Evolutionary conservation across 352 stramenopile species (phyloP), one percentile per base, ranked within the genome.

Genomic region (Phytopythium kandeliae): DNA sequence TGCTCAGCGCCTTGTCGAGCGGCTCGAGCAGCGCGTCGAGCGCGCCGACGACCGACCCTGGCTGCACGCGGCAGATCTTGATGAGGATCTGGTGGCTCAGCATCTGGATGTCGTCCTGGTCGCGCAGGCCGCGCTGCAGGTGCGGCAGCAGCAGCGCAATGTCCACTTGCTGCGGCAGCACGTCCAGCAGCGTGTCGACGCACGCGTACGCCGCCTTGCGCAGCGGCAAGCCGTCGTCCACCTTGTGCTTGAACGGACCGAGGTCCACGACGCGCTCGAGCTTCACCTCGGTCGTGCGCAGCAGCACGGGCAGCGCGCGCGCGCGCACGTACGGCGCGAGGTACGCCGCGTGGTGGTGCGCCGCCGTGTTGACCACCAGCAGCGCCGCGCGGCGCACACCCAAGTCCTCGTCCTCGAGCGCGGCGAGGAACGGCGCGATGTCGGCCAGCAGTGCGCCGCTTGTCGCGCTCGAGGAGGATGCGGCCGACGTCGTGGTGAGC

Each of bases 191-290:
- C 11, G 96, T 99, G 56, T 98, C 91, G 31, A 98, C 84, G 62
- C 96, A 98, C 24, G 92, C 89, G 45, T 99, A 96, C 10, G 95
- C 82, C 26, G 96, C 90, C 65, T 96, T 96, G 37, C 85, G 85
- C 43, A 96, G 63, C 43, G 82, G 77, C 15, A 96, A 65, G 1
- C 81, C 85, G 63, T 96, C 85, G 49, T 96, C 85, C 28, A 99
- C 96, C 55, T 96, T 98, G 65, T 99, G 96, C 63, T 98, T 99
- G 74, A 99, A 99, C 21, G 97, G 97, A 49, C 97, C 97, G 47
- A 99, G 81, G 67, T 99, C 95, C 33, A 99, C 96, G 31, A 96
- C 91, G 28, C 96, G 85, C 62, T 99, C 89, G 51, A 98, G 65
- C 63, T 98, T 98, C 19, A 99, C 80, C 45, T 96, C 75, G 22